Conservation (phyloP, 768 basidiomycete genomes). For the Tephrocybe sp. region DNA sequence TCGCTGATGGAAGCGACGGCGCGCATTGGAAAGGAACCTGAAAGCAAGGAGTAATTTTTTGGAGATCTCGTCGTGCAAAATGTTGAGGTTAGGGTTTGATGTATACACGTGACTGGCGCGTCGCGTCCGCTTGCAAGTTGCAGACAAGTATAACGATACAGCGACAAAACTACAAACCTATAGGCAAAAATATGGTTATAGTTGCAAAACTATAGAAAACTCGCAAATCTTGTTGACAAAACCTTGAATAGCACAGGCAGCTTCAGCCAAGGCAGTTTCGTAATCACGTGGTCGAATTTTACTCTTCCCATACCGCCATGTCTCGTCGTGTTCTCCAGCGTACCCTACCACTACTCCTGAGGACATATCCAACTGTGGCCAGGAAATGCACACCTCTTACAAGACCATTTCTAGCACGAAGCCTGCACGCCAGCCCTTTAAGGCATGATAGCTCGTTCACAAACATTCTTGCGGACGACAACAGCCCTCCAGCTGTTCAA, state of each 20-base stretch:
- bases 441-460: slow-evolving; percentile 42
- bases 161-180: too few relatives aligned
- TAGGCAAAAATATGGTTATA: too few relatives aligned
- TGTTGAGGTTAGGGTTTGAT: slow-evolving; percentile 4
- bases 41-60: slow-evolving; percentile 15
- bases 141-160: too few relatives aligned
- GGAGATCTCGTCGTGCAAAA: slow-evolving; percentile 1
- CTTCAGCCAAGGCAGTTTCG: too few relatives aligned
- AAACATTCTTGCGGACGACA: slow-evolving; percentile 72
- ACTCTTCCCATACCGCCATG: slow-evolving; percentile 7
- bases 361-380: neutral
- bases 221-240: too few relatives aligned
- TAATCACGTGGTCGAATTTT: slow-evolving; percentile 1
- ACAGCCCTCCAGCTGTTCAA: slow-evolving; percentile 67
- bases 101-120: slow-evolving; percentile 12
- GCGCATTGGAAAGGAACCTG: slow-evolving; percentile 13
- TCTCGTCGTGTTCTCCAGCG: slow-evolving; percentile 10
- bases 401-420: slow-evolving; percentile 2
- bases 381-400: neutral
- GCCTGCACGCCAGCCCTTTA: slow-evolving; percentile 16
- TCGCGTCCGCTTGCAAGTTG: slow-evolving; percentile 1
- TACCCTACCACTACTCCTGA: neutral
- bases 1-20: slow-evolving; percentile 27
- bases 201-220: too few relatives aligned
- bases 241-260: neutral